Evolutionary conservation across 345 rosid genomes (phyloP).

Genomic region (Pugionium dolabratum): DNA sequence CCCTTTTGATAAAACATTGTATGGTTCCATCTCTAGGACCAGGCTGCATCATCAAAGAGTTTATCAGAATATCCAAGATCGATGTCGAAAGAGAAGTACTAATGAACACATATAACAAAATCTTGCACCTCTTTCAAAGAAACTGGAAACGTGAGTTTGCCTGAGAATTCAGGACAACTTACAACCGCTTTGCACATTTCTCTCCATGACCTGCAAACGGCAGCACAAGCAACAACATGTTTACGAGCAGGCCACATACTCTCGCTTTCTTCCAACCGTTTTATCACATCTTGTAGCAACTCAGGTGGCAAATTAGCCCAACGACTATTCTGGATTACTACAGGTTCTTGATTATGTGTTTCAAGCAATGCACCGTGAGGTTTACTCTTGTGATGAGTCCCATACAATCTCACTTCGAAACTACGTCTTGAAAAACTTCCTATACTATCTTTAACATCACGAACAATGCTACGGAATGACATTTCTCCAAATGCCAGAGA

Average conservation of each 20-base stretch:
- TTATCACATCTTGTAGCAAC: constrained; percentile 68
- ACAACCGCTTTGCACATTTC: constrained; percentile 80
- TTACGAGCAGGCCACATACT: constrained; percentile 77
- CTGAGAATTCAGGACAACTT: constrained; percentile 58
- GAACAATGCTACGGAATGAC: constrained; percentile 81
- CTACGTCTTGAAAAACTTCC: constrained; percentile 83
- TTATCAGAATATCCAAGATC: neutral
- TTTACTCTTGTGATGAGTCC: constrained; percentile 51
- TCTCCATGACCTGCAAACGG: constrained; percentile 80
- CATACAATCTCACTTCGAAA: constrained; percentile 66
- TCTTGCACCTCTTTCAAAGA: constrained; percentile 68
- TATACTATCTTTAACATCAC: constrained; percentile 76
- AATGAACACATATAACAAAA: neutral
- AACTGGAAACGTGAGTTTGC: constrained; percentile 80
- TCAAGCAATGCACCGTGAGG: constrained; percentile 61
- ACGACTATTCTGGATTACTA: constrained; percentile 55
- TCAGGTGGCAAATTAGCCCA: constrained; percentile 88
- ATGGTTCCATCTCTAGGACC: constrained; percentile 71
- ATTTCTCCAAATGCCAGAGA: constrained; percentile 34
- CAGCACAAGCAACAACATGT: constrained; percentile 80
- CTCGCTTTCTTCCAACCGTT: constrained; percentile 76
- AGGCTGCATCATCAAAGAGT: constrained; percentile 47
- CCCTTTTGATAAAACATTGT: constrained; percentile 66
- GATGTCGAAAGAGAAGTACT: neutral
- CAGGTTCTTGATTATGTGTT: constrained; percentile 47